phyloP scores from a whole-genome alignment of 805 yeast genomes.

The Starmerella potacharoeniae region DNA sequence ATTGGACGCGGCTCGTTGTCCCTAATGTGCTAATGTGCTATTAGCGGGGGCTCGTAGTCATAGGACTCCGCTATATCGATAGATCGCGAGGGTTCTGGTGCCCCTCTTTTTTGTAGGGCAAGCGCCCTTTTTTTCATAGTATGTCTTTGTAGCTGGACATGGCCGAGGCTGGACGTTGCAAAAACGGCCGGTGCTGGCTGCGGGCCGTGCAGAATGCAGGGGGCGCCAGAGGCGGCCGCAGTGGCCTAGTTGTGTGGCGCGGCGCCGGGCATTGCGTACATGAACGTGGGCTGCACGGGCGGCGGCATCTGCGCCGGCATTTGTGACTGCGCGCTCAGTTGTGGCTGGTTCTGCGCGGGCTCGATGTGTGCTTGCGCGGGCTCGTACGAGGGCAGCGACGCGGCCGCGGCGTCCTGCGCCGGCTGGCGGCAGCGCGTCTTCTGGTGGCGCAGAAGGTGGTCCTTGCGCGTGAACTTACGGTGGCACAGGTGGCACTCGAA shows the following conservation, averaged over 20 bases:
- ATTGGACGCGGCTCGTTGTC: too few relatives aligned
- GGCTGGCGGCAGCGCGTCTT: conserved; percentile 8
- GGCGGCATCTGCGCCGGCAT: not conserved
- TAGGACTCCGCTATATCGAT: too few relatives aligned
- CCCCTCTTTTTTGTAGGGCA: too few relatives aligned
- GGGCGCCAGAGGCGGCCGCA: not conserved
- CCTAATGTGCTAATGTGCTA: too few relatives aligned
- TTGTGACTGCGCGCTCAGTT: not conserved
- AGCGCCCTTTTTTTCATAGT: too few relatives aligned
- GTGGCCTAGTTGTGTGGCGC: not conserved
- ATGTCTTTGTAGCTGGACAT: too few relatives aligned
- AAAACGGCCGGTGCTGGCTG: too few relatives aligned
- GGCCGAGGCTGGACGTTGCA: too few relatives aligned
- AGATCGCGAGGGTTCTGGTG: too few relatives aligned
- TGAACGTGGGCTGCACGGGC: not conserved
- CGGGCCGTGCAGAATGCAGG: too few relatives aligned
- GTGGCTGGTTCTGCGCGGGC: not conserved
- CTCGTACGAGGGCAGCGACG: not conserved
- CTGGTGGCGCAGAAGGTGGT: conserved; percentile 23
- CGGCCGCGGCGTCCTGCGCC: not conserved
- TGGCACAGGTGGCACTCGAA: conserved; percentile 18
- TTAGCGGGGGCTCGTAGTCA: too few relatives aligned
- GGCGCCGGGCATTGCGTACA: not conserved
- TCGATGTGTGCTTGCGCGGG: too few relatives aligned
- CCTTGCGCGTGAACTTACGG: conserved; percentile 21